Evolutionary conservation across 1,284 basidiomycete species (phyloP).

Genomic region (Pyrrhoderma noxium): DNA sequence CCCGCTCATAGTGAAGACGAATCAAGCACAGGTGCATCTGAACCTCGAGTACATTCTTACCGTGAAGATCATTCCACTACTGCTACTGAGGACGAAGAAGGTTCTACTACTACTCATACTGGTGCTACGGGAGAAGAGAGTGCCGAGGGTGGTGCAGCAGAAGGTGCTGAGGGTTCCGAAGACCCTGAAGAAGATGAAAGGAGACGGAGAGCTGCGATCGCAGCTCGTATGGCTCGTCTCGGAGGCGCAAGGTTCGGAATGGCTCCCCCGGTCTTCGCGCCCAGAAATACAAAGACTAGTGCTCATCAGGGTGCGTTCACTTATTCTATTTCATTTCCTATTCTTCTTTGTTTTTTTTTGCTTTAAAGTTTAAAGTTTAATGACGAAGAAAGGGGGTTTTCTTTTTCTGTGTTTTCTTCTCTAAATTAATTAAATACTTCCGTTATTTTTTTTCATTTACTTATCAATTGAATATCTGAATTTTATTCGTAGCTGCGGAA

Average conservation of each 20-base stretch:
- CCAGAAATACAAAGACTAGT: constrained; percentile 46
- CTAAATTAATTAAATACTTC: not conserved
- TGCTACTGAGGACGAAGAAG: constrained; percentile 16
- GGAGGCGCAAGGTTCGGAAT: constrained; percentile 83
- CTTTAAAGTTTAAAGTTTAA: no score
- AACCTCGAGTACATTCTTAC: constrained; percentile 19
- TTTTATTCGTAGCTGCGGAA: not conserved
- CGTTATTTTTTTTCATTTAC: not conserved
- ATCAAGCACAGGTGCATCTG: constrained; percentile 16
- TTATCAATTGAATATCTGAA: no score
- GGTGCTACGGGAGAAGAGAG: constrained; percentile 25
- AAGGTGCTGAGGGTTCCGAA: constrained; percentile 37
- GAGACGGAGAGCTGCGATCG: constrained; percentile 72
- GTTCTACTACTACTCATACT: constrained; percentile 22
- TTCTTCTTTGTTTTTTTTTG: no score
- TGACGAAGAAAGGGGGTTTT: no score
- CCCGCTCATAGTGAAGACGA: constrained; percentile 15
- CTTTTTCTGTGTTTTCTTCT: not conserved
- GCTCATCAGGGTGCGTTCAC: constrained; percentile 21
- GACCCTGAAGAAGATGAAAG: constrained; percentile 74
- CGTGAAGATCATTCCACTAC: constrained; percentile 23
- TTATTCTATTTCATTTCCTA: not conserved
- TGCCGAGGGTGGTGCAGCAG: constrained; percentile 24
- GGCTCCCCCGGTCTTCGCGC: constrained; percentile 56
- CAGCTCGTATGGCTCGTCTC: constrained; percentile 83